Evolutionary conservation across 257 asterid genomes (phyloP).

Genomic region (Solanum pennellii): DNA sequence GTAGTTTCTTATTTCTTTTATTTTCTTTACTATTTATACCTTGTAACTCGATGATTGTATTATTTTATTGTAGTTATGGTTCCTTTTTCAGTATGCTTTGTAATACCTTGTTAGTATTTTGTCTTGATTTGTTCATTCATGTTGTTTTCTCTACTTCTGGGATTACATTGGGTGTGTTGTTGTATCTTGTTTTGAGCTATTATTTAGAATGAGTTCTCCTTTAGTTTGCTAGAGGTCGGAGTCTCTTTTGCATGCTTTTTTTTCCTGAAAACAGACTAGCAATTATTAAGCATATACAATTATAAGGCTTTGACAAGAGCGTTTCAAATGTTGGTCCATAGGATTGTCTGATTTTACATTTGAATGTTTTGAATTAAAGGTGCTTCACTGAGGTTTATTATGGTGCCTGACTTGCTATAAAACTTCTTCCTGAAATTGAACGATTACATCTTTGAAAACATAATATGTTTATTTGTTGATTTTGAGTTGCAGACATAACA

Average conservation of each 20-base stretch:
- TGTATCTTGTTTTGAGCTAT: neutral
- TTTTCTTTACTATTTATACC: neutral
- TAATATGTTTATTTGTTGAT: conserved; percentile 5
- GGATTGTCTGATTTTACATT: neutral
- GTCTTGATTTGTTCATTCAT: neutral
- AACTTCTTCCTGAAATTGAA: neutral
- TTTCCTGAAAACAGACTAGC: neutral
- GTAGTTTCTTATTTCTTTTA: neutral
- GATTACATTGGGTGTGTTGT: neutral
- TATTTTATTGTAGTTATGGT: neutral
- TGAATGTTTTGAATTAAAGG: neutral
- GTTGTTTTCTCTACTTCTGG: neutral
- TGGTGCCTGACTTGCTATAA: neutral
- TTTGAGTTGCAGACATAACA: conserved; percentile 50
- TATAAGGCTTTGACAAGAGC: neutral
- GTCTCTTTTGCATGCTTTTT: neutral
- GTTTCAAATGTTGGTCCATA: neutral
- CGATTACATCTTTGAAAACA: neutral
- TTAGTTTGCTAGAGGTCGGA: neutral
- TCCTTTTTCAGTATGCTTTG: neutral
- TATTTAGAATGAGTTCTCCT: neutral
- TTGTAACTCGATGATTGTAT: neutral
- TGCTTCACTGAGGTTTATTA: neutral
- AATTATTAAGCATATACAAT: neutral
- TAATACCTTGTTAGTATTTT: neutral